Evolutionary conservation across 139 green algal species (phyloP), one percentile per base, ranked within the genome.

Genomic region (Edaphochlamys debaryana): DNA sequence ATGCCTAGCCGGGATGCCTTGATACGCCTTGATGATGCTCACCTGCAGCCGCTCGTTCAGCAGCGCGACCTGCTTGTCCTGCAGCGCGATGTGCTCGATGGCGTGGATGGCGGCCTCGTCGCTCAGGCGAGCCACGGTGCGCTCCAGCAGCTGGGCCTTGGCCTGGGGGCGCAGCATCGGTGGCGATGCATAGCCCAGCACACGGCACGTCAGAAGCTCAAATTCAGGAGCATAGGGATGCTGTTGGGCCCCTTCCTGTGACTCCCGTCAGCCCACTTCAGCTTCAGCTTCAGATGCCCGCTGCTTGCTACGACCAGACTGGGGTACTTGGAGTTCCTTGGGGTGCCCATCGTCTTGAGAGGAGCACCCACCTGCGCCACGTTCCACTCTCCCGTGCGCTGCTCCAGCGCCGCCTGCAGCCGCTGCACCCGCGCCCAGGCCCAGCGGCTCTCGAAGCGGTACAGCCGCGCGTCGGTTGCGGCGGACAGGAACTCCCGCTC

Each of bases 321-420:
- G n/a, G n/a, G n/a, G n/a, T n/a, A n/a, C n/a, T n/a, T n/a, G n/a
- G n/a, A n/a, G n/a, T n/a, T n/a, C n/a, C n/a, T n/a, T n/a, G n/a
- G n/a, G n/a, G n/a, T n/a, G n/a, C n/a, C n/a, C n/a, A n/a, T n/a
- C n/a, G n/a, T n/a, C n/a, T n/a, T n/a, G n/a, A n/a, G n/a, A n/a
- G n/a, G n/a, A n/a, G 32, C 38, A 56, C 66, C 6, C 48, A 75
- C 78, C 78, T 84, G 66, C 13, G 66, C 78, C 3, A 84, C 54
- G 56, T 90, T 76, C 78, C 79, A 87, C 52, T 86, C 78, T n/a
- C 50, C 37, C 13, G 83, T 87, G 27, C 78, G 54, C 52, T 72
- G 48, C 71, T 90, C 87, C 25, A 90, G 60, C 7, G 82, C 78
- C 15, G 63, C 64, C 64, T 88, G 78, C 66, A 84, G 60, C 8